Conservation (phyloP, 441 rosid genomes). For the Euphorbia celastroides region DNA sequence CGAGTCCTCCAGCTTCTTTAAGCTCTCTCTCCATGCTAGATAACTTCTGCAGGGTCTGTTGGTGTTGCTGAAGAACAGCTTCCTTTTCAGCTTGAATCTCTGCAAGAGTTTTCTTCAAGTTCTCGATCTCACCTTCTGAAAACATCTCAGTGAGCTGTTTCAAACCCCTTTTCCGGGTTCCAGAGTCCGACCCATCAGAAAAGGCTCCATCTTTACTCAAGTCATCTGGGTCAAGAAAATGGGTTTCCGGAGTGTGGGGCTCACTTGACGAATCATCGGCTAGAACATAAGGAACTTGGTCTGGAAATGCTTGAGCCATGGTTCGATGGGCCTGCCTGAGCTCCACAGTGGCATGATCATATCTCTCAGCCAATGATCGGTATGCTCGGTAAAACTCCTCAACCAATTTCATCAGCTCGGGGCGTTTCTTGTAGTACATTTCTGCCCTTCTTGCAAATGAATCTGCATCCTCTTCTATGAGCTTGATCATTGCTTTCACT, state of each 20-base stretch:
- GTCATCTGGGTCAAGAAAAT: constrained; percentile 46
- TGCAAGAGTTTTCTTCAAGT: constrained; percentile 60
- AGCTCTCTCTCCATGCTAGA: constrained; percentile 63
- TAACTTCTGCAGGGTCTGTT: constrained; percentile 60
- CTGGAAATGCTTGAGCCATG: constrained; percentile 90
- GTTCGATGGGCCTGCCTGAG: constrained; percentile 94
- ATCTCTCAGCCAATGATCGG: constrained; percentile 97
- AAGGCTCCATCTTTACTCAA: constrained; percentile 41
- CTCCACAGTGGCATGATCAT: constrained; percentile 90
- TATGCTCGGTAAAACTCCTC: constrained; percentile 97
- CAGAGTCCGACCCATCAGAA: constrained; percentile 35
- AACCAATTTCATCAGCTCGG: constrained; percentile 94
- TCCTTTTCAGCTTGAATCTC: constrained; percentile 85
- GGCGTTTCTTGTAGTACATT: constrained; percentile 95
- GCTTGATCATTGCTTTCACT: constrained; percentile 93
- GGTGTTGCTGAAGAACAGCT: constrained; percentile 64
- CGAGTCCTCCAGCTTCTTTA: constrained; percentile 50
- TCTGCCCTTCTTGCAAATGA: constrained; percentile 99
- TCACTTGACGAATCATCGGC: constrained; percentile 67
- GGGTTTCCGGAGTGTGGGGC: constrained; percentile 60
- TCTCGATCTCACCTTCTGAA: constrained; percentile 34
- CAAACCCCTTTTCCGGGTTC: constrained; percentile 40
- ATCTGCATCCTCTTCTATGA: constrained; percentile 98
- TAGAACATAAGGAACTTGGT: constrained; percentile 61
- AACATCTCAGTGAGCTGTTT: constrained; percentile 41